These are phyloP conservation scores for Talaromyces piceae DNA, from an alignment of 2,329 filamentous ascomycete genomes.

Conservation along the genomic window DNA sequence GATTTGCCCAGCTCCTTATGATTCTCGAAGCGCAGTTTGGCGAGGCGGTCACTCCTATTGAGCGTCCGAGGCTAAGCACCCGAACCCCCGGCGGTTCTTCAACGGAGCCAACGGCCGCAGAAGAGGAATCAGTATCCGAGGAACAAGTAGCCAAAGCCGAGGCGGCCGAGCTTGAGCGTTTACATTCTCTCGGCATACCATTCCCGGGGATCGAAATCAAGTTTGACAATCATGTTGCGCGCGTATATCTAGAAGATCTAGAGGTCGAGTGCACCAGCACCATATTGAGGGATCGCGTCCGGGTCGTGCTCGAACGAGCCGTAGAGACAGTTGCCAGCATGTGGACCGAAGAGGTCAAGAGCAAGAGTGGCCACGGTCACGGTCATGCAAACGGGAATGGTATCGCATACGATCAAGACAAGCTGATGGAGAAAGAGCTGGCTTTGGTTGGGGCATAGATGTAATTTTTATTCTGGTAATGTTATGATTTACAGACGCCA, in stretches of 20 bases:
- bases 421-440: slow-evolving; percentile 8
- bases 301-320: slow-evolving; percentile 81
- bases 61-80: slow-evolving; percentile 46
- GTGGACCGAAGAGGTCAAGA: slow-evolving; percentile 30
- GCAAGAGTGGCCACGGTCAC: not conserved
- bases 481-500: not conserved
- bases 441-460: slow-evolving; percentile 10
- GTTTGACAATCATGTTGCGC: slow-evolving; percentile 80
- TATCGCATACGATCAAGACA: not conserved
- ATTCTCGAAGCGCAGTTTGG: slow-evolving; percentile 98
- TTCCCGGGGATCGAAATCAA: slow-evolving; percentile 82
- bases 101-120: slow-evolving; percentile 22
- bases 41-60: slow-evolving; percentile 72
- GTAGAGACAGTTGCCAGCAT: slow-evolving; percentile 79
- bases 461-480: not conserved
- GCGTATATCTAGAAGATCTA: slow-evolving; percentile 84
- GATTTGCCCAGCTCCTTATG: slow-evolving; percentile 79
- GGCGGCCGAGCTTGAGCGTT: slow-evolving; percentile 62
- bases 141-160: slow-evolving; percentile 49
- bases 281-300: slow-evolving; percentile 73
- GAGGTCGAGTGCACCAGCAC: slow-evolving; percentile 80
- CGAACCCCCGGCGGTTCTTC: slow-evolving; percentile 11
- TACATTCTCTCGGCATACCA: slow-evolving; percentile 79
- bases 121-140: slow-evolving; percentile 42
- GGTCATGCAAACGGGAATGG: slow-evolving; percentile 3